These are phyloP conservation scores for Arctostaphylos glauca DNA, from an alignment of 148 eudicot species.

Conservation along the genomic window DNA sequence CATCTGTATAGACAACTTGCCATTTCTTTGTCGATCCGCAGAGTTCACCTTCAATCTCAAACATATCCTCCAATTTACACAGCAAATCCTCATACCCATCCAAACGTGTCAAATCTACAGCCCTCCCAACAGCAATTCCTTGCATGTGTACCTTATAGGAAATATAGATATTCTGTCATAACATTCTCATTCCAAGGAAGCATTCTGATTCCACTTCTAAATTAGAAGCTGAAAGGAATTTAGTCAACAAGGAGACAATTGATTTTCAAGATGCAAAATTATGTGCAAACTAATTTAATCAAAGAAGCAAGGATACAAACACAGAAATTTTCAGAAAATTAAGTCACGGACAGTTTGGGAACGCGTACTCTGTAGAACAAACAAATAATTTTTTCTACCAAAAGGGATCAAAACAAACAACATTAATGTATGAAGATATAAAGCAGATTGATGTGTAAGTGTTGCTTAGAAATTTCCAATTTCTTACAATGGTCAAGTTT, in stretches of 20 bases:
- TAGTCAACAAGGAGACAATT: not conserved
- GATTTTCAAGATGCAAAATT: not conserved
- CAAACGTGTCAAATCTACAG: slow-evolving; percentile 73
- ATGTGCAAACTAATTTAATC: not conserved
- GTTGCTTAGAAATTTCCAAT: not conserved
- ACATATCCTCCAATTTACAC: slow-evolving; percentile 74
- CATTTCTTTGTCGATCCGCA: slow-evolving; percentile 64
- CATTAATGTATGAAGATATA: not conserved
- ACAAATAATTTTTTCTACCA: not conserved
- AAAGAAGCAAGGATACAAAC: not conserved
- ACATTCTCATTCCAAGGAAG: not conserved
- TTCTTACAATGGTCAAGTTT: not conserved
- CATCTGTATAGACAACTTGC: slow-evolving; percentile 90
- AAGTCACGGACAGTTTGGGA: not conserved
- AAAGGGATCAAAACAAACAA: not conserved
- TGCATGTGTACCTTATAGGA: slow-evolving; percentile 90
- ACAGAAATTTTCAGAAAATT: not conserved
- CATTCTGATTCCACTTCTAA: not conserved
- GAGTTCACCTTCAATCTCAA: slow-evolving; percentile 79
- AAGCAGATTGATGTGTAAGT: not conserved
- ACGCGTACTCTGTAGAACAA: not conserved
- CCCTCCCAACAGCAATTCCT: slow-evolving; percentile 92
- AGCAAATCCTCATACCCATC: slow-evolving; percentile 70
- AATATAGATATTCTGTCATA: not conserved
- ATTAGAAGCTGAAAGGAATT: slow-evolving; percentile 5